Conservation (phyloP, 2,329 filamentous ascomycete genomes). For the Cladophialophora chaetospira region DNA sequence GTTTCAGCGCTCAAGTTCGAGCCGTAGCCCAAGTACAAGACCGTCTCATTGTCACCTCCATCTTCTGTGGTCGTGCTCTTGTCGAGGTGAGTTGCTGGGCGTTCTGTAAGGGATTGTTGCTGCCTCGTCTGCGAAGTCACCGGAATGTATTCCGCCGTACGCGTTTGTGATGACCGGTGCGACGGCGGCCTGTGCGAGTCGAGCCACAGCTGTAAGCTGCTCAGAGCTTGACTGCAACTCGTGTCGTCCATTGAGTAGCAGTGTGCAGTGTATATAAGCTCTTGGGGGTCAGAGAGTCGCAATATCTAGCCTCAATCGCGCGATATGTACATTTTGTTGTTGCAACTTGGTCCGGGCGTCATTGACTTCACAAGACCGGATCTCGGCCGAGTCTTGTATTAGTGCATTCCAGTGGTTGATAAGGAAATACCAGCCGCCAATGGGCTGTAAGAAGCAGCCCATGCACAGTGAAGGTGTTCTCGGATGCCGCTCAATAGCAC, state of each 20-base stretch:
- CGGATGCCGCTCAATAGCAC: neutral
- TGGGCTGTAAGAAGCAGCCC: neutral
- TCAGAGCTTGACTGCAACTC: neutral
- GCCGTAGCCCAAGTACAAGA: conserved; percentile 86
- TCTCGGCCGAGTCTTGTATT: conserved; percentile 13
- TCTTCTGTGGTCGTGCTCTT: neutral
- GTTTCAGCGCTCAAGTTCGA: conserved; percentile 82
- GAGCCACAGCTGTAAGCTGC: conserved; percentile 19
- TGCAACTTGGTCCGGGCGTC: conserved; percentile 3
- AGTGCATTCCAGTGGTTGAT: conserved; percentile 14
- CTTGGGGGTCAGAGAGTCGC: conserved; percentile 4
- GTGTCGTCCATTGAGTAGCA: conserved; percentile 1
- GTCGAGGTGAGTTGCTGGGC: neutral
- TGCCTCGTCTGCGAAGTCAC: conserved; percentile 22
- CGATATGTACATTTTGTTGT: conserved; percentile 12
- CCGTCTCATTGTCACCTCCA: conserved; percentile 46
- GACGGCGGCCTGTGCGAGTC: conserved; percentile 10
- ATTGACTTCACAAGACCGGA: neutral
- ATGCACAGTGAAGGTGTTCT: neutral
- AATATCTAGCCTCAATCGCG: conserved; percentile 15
- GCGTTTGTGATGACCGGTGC: neutral
- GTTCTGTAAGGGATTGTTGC: conserved; percentile 21
- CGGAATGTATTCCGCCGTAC: conserved; percentile 10
- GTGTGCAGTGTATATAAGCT: neutral
- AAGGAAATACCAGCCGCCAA: conserved; percentile 5